Percentiles rank a stretch among this genome's conserved stretches.
These are phyloP conservation scores for Lunasporangiospora selenospora DNA, from an alignment of 192 early-diverging fungal genomes.

Conservation along the genomic window DNA sequence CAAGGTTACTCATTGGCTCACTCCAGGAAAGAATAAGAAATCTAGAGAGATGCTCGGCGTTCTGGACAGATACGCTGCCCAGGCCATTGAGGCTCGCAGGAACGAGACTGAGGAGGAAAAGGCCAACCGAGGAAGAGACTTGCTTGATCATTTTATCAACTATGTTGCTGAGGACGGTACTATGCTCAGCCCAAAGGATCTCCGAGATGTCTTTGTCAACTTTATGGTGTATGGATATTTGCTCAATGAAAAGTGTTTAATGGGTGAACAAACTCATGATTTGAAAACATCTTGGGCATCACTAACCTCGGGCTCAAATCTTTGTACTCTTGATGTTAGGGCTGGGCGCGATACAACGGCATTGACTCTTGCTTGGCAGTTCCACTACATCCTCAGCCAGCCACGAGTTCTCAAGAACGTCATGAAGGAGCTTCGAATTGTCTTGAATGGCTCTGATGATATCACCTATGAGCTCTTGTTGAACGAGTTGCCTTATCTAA, in stretches of 20 bases:
- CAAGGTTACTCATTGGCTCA: slow-evolving; percentile 36
- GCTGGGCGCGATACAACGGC: slow-evolving; percentile 67
- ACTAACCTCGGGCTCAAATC: too few relatives aligned
- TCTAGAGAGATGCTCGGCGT: slow-evolving; percentile 4
- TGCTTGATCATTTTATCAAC: slow-evolving; percentile 55
- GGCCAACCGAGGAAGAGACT: slow-evolving; percentile 16
- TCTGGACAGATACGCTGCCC: slow-evolving; percentile 28
- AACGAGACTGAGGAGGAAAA: slow-evolving; percentile 13
- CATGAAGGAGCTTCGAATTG: slow-evolving; percentile 43
- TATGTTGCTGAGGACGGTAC: slow-evolving; percentile 40
- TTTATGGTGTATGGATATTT: slow-evolving; percentile 37
- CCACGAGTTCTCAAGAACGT: slow-evolving; percentile 46
- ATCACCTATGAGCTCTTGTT: slow-evolving; percentile 24
- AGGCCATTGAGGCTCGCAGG: slow-evolving; percentile 32
- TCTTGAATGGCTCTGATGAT: slow-evolving; percentile 20
- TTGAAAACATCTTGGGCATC: too few relatives aligned
- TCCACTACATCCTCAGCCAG: slow-evolving; percentile 54
- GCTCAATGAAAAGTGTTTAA: too few relatives aligned
- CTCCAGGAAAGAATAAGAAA: slow-evolving; percentile 9
- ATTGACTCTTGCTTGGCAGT: slow-evolving; percentile 56
- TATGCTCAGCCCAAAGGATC: slow-evolving; percentile 40
- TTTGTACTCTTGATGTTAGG: slow-evolving; percentile 5
- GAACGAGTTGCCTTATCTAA: slow-evolving; percentile 25
- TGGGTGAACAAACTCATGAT: too few relatives aligned
- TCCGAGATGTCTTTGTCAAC: slow-evolving; percentile 57